Conservation (phyloP, 768 basidiomycete genomes). For the Pleurotus eryngii region DNA sequence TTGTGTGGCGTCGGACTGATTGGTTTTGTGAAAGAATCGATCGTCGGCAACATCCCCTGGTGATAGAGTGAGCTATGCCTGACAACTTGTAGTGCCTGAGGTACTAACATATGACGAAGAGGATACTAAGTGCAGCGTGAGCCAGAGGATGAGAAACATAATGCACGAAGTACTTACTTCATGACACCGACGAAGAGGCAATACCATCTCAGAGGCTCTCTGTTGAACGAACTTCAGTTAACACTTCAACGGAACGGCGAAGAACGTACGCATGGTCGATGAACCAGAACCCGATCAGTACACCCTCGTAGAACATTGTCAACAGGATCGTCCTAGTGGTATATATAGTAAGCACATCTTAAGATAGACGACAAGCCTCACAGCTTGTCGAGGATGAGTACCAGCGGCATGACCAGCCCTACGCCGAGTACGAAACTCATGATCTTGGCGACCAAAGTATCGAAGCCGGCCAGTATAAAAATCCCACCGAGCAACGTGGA, state of each 20-base stretch:
- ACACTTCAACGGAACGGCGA: neutral
- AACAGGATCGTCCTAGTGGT: slow-evolving; percentile 74
- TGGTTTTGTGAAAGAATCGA: slow-evolving; percentile 90
- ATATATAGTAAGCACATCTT: too few relatives aligned
- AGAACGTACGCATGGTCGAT: slow-evolving; percentile 79
- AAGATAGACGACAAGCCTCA: slow-evolving; percentile 32
- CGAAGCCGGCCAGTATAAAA: slow-evolving; percentile 83
- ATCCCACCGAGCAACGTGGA: slow-evolving; percentile 78
- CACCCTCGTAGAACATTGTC: slow-evolving; percentile 77
- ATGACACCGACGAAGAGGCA: slow-evolving; percentile 80
- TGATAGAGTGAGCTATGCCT: neutral
- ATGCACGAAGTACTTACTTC: slow-evolving; percentile 51
- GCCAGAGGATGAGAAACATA: neutral
- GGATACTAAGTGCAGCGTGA: slow-evolving; percentile 43
- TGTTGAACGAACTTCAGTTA: slow-evolving; percentile 24
- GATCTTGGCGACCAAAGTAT: slow-evolving; percentile 88
- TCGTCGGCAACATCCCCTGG: slow-evolving; percentile 94
- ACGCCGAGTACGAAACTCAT: slow-evolving; percentile 88
- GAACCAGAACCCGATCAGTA: slow-evolving; percentile 94
- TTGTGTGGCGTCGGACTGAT: slow-evolving; percentile 91
- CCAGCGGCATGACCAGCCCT: slow-evolving; percentile 81
- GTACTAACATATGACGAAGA: slow-evolving; percentile 78
- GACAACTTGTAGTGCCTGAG: slow-evolving; percentile 22
- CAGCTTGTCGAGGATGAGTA: slow-evolving; percentile 89
- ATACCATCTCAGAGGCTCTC: slow-evolving; percentile 80